phyloP scores from a whole-genome alignment of 306 rosid species.

The Nissolia schottii region DNA sequence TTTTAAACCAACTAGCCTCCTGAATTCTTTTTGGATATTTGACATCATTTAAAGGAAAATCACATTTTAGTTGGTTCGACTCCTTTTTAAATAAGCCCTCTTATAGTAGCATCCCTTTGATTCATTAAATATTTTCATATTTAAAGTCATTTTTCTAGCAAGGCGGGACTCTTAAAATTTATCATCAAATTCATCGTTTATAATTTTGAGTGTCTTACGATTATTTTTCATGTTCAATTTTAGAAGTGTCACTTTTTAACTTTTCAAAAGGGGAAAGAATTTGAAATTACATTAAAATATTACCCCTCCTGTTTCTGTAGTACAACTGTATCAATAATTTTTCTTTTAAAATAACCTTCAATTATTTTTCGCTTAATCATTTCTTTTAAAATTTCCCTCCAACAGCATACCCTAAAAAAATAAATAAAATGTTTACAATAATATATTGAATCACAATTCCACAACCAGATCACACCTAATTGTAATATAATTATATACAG shows the following conservation, averaged over 20 bases:
- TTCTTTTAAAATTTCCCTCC: too few relatives aligned
- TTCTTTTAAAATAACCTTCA: too few relatives aligned
- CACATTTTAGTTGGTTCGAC: not conserved
- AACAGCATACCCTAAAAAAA: too few relatives aligned
- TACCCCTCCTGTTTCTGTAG: not conserved
- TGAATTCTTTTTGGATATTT: not conserved
- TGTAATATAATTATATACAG: too few relatives aligned
- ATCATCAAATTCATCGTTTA: not conserved
- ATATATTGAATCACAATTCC: not conserved
- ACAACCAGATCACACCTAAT: too few relatives aligned
- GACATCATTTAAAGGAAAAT: not conserved
- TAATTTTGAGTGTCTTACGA: not conserved
- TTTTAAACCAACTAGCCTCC: not conserved
- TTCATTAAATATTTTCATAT: not conserved
- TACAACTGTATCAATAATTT: too few relatives aligned
- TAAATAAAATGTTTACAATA: too few relatives aligned
- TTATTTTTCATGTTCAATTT: not conserved
- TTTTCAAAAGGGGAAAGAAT: not conserved
- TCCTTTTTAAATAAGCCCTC: not conserved
- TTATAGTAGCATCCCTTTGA: not conserved
- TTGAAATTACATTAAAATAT: too few relatives aligned
- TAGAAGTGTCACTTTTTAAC: not conserved
- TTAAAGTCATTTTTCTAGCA: too few relatives aligned
- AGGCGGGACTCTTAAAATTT: too few relatives aligned
- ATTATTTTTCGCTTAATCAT: too few relatives aligned